These are phyloP conservation scores for Aspergillus bombycis DNA, from an alignment of 2,329 filamentous ascomycete species.

Conservation along the genomic window DNA sequence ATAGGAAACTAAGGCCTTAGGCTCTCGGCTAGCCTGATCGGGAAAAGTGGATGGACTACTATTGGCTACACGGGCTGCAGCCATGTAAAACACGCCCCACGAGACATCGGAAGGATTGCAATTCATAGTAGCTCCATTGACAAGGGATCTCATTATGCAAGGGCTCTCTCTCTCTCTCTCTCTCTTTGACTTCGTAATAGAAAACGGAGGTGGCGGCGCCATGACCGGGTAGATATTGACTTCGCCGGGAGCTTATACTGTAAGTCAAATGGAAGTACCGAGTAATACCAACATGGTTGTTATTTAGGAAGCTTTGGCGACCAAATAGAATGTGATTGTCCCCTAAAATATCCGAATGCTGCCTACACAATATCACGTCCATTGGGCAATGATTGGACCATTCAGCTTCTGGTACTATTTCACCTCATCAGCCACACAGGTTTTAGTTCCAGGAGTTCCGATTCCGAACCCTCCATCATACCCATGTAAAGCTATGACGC, in stretches of 20 bases:
- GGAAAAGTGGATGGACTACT: background rate
- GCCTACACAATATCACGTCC: background rate
- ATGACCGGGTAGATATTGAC: background rate
- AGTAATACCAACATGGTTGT: background rate
- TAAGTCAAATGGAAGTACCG: background rate
- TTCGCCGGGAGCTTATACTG: background rate
- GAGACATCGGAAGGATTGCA: background rate
- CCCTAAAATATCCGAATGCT: constrained; percentile 9
- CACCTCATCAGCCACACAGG: background rate
- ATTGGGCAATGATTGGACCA: background rate
- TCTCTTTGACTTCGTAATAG: background rate
- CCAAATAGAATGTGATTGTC: background rate
- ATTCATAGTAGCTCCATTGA: background rate
- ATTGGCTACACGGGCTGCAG: background rate
- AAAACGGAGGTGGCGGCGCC: background rate
- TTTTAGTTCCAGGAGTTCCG: background rate
- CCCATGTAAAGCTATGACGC: constrained; percentile 7
- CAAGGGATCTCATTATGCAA: background rate
- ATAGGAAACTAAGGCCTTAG: constrained; percentile 2
- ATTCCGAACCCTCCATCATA: background rate
- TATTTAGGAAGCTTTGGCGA: background rate
- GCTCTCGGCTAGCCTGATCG: background rate
- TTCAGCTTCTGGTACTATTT: background rate
- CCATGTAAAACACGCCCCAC: background rate
- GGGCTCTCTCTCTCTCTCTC: background rate